Percentiles rank a stretch among this genome's conserved stretches.
Evolutionary conservation across 805 yeast species (phyloP).

Genomic region (Wickerhamomyces strasburgensis): DNA sequence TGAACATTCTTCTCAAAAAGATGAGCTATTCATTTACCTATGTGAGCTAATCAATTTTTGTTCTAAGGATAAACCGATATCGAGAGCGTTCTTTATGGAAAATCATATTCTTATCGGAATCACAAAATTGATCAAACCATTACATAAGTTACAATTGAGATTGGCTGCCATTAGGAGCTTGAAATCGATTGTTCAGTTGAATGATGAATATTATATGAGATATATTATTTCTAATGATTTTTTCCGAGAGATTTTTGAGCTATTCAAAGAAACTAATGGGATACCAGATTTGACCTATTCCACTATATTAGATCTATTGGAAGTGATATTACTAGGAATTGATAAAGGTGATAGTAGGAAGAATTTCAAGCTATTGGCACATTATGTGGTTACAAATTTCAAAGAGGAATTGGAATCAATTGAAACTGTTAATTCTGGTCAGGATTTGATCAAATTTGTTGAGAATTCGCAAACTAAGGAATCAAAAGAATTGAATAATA

Average conservation of each 20-base stretch:
- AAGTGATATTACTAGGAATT: conserved; percentile 32
- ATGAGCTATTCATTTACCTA: conserved; percentile 46
- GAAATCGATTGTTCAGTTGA: conserved; percentile 53
- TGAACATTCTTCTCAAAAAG: conserved; percentile 32
- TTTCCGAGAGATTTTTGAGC: conserved; percentile 42
- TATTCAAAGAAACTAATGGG: conserved; percentile 43
- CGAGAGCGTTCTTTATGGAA: conserved; percentile 60
- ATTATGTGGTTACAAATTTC: conserved; percentile 18
- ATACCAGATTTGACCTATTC: conserved; percentile 68
- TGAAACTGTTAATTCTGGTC: conserved; percentile 19
- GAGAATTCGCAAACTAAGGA: too few species aligned
- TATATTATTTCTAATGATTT: conserved; percentile 53
- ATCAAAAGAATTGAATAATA: too few species aligned
- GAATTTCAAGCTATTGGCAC: conserved; percentile 22
- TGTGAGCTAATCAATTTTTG: conserved; percentile 72
- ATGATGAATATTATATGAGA: conserved; percentile 56
- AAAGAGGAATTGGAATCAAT: conserved; percentile 25
- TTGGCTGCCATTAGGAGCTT: conserved; percentile 67
- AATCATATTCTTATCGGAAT: conserved; percentile 55
- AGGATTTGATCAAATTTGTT: conserved; percentile 17
- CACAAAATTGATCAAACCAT: conserved; percentile 38
- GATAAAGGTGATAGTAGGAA: conserved; percentile 18
- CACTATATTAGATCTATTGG: conserved; percentile 65
- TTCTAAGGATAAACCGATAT: conserved; percentile 44
- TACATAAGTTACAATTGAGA: conserved; percentile 44